Conservation (phyloP, 768 basidiomycete genomes). For the Psilocybe cyanescens region DNA sequence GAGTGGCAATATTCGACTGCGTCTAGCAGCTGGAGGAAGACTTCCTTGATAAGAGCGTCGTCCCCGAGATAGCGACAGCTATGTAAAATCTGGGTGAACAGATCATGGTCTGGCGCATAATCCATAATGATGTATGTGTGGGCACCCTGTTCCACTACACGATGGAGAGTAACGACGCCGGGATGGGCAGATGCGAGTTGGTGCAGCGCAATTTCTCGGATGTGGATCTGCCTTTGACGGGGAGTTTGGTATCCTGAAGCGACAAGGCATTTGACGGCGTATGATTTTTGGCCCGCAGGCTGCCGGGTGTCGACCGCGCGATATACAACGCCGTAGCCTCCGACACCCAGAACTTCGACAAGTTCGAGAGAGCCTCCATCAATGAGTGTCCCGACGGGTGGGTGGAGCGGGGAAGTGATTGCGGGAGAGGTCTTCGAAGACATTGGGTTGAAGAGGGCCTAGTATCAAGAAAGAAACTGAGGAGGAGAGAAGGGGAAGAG, state of each 20-base stretch:
- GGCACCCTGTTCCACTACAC: constrained; percentile 83
- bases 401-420: constrained; percentile 50
- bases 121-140: constrained; percentile 95
- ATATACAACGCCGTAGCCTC: constrained; percentile 96
- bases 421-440: constrained; percentile 39
- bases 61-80: constrained; percentile 86
- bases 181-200: constrained; percentile 79
- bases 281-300: constrained; percentile 55
- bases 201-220: constrained; percentile 91
- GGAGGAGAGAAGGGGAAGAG: constrained; percentile 26
- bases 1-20: constrained; percentile 95
- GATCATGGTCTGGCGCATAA: constrained; percentile 90
- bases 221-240: constrained; percentile 81
- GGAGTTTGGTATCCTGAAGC: constrained; percentile 51
- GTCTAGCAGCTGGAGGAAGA: constrained; percentile 95
- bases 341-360: constrained; percentile 88
- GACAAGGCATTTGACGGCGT: constrained; percentile 93
- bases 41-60: constrained; percentile 85
- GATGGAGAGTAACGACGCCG: constrained; percentile 90
- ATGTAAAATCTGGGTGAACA: constrained; percentile 93
- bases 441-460: constrained; percentile 30
- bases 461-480: constrained; percentile 13
- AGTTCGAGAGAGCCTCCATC: constrained; percentile 88
- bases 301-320: constrained; percentile 75
- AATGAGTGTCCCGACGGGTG: constrained; percentile 81